These are phyloP conservation scores for Domatiomyces globalis DNA, from an alignment of 2,329 filamentous ascomycete species.

Conservation along the genomic window DNA sequence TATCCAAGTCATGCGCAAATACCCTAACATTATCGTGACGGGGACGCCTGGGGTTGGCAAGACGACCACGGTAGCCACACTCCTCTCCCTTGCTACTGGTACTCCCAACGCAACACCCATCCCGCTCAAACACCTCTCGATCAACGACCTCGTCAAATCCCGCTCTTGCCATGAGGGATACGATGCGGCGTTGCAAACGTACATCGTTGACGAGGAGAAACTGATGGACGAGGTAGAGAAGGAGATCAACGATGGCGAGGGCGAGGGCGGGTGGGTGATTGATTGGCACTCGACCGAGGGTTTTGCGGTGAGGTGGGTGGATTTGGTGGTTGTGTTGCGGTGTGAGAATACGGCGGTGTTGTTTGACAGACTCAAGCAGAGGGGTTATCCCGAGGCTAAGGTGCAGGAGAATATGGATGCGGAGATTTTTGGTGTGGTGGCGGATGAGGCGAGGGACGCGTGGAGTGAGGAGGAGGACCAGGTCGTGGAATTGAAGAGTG, in stretches of 20 bases:
- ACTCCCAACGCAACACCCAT: constrained; percentile 45
- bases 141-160: constrained; percentile 88
- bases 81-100: constrained; percentile 28
- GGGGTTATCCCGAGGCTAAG: constrained; percentile 72
- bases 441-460: constrained; percentile 76
- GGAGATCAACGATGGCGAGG: constrained; percentile 41
- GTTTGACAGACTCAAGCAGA: constrained; percentile 64
- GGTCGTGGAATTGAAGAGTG: constrained; percentile 76
- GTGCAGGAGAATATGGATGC: constrained; percentile 92
- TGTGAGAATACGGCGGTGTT: constrained; percentile 60
- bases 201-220: constrained; percentile 96
- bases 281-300: constrained; percentile 98
- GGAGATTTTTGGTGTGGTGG: constrained; percentile 91
- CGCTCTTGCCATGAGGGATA: constrained; percentile 74
- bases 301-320: constrained; percentile 86
- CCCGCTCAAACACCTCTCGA: constrained; percentile 65
- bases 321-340: constrained; percentile 81
- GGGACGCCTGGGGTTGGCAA: constrained; percentile 94
- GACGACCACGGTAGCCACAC: constrained; percentile 73
- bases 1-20: constrained; percentile 9
- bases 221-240: constrained; percentile 81
- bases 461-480: constrained; percentile 61
- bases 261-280: constrained; percentile 67
- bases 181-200: constrained; percentile 71
- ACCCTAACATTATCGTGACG: constrained; percentile 84